Percentiles rank a stretch among this genome's conserved stretches.
phyloP scores from a whole-genome alignment of 768 basidiomycete species.

The Lentinula detonsa region DNA sequence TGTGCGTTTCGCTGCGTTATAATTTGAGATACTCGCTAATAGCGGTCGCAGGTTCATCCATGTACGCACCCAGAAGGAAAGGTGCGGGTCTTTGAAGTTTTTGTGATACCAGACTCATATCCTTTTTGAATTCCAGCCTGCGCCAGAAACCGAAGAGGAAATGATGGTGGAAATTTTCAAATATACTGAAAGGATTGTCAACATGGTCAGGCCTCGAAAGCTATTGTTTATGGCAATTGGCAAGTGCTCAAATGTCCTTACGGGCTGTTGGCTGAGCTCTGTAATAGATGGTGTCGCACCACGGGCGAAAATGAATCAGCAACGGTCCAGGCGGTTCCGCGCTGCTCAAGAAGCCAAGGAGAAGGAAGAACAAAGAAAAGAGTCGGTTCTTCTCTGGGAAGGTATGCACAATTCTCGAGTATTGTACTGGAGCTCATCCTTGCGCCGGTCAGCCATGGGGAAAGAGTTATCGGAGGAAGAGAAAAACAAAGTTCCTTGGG shows the following conservation, averaged over 20 bases:
- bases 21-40: conserved; percentile 1
- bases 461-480: conserved; percentile 79
- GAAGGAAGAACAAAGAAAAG: conserved; percentile 81
- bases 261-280: neutral
- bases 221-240: conserved; percentile 98
- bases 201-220: conserved; percentile 94
- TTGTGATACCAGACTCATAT: neutral
- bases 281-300: conserved; percentile 89
- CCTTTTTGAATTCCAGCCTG: conserved; percentile 46
- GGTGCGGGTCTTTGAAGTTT: conserved; percentile 30
- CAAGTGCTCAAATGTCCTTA: conserved; percentile 24
- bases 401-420: conserved; percentile 33
- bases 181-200: conserved; percentile 95
- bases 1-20: conserved; percentile 40
- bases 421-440: neutral
- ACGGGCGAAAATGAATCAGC: conserved; percentile 99
- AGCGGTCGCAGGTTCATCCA: conserved; percentile 72
- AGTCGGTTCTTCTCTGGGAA: conserved; percentile 83
- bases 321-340: conserved; percentile 93
- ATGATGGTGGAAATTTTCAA: conserved; percentile 99
- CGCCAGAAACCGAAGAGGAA: conserved; percentile 96
- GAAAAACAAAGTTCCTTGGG: conserved; percentile 84
- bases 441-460: conserved; percentile 70
- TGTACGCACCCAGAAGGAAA: conserved; percentile 99
- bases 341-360: conserved; percentile 93